phyloP scores from a whole-genome alignment of 2,329 filamentous ascomycete genomes.

The Anisogramma anomala region DNA sequence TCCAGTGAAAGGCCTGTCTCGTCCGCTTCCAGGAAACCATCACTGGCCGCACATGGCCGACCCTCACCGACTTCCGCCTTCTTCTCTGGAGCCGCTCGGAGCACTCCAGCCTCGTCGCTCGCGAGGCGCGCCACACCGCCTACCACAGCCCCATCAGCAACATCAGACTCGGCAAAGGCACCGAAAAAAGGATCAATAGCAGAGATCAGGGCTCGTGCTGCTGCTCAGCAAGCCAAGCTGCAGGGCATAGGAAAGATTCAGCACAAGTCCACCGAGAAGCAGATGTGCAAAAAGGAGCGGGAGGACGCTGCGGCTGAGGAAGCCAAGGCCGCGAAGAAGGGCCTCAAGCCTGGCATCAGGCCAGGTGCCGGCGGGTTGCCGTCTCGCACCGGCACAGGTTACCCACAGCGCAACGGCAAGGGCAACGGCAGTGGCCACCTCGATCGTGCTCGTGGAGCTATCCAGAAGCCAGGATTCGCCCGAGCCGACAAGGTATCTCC shows the following conservation, averaged over 20 bases:
- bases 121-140: constrained; percentile 3
- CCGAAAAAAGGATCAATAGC: constrained; percentile 65
- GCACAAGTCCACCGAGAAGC: constrained; percentile 59
- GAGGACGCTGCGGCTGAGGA: constrained; percentile 35
- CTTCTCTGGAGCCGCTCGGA: constrained; percentile 2
- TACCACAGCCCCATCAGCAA: constrained; percentile 5
- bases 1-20: constrained; percentile 14
- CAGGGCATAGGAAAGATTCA: constrained; percentile 60
- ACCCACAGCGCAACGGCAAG: constrained; percentile 13
- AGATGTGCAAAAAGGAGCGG: constrained; percentile 44
- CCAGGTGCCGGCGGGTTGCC: constrained; percentile 3
- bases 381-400: constrained; percentile 16
- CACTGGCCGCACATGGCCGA: constrained; percentile 4
- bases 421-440: constrained; percentile 5
- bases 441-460: constrained; percentile 2
- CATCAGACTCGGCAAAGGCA: constrained; percentile 30
- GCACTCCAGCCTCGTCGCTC: neutral
- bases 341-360: constrained; percentile 10
- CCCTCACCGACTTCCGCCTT: constrained; percentile 10
- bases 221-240: constrained; percentile 50
- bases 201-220: constrained; percentile 62
- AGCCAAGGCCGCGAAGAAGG: constrained; percentile 17
- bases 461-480: constrained; percentile 4
- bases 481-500: constrained; percentile 20
- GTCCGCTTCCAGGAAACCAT: constrained; percentile 11